Conservation (phyloP, 371 early-diverging fungal genomes). For the Mucor irregularis region DNA sequence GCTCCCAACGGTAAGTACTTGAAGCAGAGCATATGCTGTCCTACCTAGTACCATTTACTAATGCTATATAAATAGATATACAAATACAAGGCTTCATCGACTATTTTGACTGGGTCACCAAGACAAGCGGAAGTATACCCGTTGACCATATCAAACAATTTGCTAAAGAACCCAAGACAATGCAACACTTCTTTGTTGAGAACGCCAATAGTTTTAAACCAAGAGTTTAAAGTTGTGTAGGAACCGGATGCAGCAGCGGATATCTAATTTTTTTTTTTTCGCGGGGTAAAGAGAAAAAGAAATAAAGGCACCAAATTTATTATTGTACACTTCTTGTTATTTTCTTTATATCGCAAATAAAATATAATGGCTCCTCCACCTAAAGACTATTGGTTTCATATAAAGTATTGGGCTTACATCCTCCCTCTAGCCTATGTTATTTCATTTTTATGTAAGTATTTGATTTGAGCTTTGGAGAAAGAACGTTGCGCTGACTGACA, state of each 20-base stretch:
- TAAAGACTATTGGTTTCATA: conserved; percentile 20
- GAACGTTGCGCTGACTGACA: too few species aligned
- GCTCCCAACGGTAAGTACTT: conserved; percentile 30
- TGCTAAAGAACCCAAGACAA: conserved; percentile 18
- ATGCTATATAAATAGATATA: conserved; percentile 12
- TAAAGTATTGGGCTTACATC: conserved; percentile 13
- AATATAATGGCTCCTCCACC: neutral
- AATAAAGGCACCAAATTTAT: neutral
- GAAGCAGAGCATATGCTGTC: too few species aligned
- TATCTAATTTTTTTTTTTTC: neutral
- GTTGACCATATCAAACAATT: conserved; percentile 27
- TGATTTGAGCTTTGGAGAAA: too few species aligned
- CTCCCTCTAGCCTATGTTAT: conserved; percentile 9
- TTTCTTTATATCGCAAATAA: neutral
- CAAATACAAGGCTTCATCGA: conserved; percentile 36
- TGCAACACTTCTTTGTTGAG: conserved; percentile 35
- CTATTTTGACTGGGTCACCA: conserved; percentile 45
- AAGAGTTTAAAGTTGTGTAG: conserved; percentile 27
- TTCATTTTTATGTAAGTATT: conserved; percentile 14
- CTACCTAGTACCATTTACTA: neutral
- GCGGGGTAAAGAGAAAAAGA: neutral
- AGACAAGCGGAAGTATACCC: conserved; percentile 32
- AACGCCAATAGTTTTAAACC: conserved; percentile 45
- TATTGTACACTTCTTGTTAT: neutral
- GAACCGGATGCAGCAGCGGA: neutral